Conservation (phyloP, 805 yeast genomes). For the Lipomyces orientalis region DNA sequence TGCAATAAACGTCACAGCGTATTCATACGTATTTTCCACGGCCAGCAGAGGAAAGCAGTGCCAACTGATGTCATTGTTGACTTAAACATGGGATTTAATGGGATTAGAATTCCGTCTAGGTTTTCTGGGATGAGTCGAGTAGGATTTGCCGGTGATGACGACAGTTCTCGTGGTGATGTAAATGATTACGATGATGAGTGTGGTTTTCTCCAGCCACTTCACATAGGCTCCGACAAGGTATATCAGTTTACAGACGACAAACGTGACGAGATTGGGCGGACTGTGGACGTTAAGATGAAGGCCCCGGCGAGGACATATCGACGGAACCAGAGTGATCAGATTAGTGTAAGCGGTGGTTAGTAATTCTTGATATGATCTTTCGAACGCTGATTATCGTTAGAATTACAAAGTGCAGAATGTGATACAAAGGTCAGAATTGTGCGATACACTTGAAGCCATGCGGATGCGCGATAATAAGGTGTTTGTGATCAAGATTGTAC, state of each 20-base stretch:
- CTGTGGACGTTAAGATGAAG: background rate
- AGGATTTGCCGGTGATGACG: background rate
- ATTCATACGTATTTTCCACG: too few species aligned
- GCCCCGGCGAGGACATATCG: background rate
- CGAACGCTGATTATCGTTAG: background rate
- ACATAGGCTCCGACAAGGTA: background rate
- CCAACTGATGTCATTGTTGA: background rate
- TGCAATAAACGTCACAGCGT: background rate
- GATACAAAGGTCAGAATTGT: background rate
- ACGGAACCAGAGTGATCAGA: conserved; percentile 13
- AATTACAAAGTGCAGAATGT: conserved; percentile 1
- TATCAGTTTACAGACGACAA: background rate
- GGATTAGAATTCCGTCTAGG: background rate
- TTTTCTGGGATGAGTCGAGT: background rate
- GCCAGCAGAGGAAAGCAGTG: background rate
- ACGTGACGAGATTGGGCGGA: too few species aligned
- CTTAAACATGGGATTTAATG: background rate
- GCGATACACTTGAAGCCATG: conserved; percentile 4
- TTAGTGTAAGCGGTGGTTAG: background rate
- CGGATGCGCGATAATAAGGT: conserved; percentile 4
- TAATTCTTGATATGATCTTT: background rate
- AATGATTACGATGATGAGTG: background rate
- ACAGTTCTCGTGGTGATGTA: background rate
- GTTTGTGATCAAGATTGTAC: conserved; percentile 3
- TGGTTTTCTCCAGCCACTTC: background rate